Conservation (phyloP, 305 asterid genomes). For the Plantago coronopus region DNA sequence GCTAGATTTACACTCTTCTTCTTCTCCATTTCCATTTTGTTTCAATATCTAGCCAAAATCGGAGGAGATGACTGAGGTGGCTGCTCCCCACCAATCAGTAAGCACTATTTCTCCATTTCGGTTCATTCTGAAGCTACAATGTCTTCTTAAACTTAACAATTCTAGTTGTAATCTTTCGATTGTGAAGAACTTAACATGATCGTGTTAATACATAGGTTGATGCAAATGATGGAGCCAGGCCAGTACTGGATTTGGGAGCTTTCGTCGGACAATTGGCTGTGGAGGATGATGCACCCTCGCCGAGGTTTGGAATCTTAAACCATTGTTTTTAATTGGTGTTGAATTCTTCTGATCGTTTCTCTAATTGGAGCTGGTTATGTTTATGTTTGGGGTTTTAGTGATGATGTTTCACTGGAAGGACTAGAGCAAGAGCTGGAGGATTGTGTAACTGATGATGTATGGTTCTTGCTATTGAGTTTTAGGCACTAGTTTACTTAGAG, state of each 20-base stretch:
- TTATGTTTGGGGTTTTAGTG: slow-evolving; percentile 36
- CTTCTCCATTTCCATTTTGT: no score
- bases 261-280: slow-evolving; percentile 69
- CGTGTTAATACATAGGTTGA: slow-evolving; percentile 19
- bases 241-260: slow-evolving; percentile 58
- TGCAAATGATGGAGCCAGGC: slow-evolving; percentile 29
- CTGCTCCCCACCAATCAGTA: slow-evolving; percentile 13
- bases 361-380: slow-evolving; percentile 1
- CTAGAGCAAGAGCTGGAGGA: slow-evolving; percentile 87
- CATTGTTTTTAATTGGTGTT: not conserved
- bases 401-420: slow-evolving; percentile 87
- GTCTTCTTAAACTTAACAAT: not conserved
- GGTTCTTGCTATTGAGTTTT: slow-evolving; percentile 12
- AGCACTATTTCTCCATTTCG: not conserved
- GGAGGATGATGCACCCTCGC: slow-evolving; percentile 55
- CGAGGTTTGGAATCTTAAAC: slow-evolving; percentile 39
- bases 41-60: no score
- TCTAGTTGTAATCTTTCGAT: not conserved
- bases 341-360: not conserved
- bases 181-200: no score
- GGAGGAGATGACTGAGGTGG: slow-evolving; percentile 13
- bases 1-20: not conserved
- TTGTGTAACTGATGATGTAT: slow-evolving; percentile 84
- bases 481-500: not conserved
- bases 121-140: not conserved